Conservation (phyloP, 345 rosid species). For the Fremontodendron californicum region DNA sequence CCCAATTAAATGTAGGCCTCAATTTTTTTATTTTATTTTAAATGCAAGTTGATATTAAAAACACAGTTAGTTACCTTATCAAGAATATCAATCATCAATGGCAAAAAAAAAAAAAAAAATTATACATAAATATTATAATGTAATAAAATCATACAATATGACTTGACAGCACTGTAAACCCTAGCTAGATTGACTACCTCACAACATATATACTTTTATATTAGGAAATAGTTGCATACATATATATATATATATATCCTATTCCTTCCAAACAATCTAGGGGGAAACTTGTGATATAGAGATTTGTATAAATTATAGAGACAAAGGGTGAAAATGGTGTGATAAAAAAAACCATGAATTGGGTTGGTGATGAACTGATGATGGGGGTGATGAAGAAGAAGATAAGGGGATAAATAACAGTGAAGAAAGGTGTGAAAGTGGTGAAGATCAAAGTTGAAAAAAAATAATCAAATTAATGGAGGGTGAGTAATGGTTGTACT, state of each 20-base stretch:
- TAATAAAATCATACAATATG: background rate
- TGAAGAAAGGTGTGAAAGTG: background rate
- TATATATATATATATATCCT: background rate
- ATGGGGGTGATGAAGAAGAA: background rate
- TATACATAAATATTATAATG: background rate
- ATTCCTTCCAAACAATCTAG: background rate
- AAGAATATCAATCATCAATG: background rate
- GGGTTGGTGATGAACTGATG: too few species aligned
- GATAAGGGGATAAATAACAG: conserved; percentile 8
- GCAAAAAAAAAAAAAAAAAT: background rate
- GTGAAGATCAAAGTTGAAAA: background rate
- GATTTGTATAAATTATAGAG: background rate
- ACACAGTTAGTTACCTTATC: background rate
- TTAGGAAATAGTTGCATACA: conserved; percentile 4
- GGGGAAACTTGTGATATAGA: background rate
- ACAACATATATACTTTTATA: background rate
- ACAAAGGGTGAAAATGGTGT: background rate
- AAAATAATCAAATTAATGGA: background rate
- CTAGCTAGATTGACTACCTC: background rate
- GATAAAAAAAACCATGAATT: background rate
- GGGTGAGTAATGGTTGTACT: conserved; percentile 30
- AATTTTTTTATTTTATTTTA: background rate
- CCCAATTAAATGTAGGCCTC: conserved; percentile 9
- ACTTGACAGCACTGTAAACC: background rate
- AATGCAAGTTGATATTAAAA: background rate